Conservation (phyloP, 1,284 basidiomycete genomes). For the Ganoderma sinense region DNA sequence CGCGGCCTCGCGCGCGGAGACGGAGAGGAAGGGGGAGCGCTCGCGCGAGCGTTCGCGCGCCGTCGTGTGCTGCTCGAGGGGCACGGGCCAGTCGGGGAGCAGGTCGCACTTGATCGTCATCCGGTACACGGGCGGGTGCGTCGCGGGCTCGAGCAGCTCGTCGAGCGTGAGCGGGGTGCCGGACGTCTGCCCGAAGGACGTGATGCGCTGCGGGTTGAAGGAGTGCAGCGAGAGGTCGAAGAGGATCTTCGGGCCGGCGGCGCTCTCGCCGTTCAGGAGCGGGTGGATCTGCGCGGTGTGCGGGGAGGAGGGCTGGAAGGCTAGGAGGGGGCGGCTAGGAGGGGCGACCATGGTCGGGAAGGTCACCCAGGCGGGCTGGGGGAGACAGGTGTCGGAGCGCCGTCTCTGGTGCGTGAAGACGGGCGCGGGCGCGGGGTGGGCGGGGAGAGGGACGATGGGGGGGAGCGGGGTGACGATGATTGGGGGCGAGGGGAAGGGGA, state of each 20-base stretch:
- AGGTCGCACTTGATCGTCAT: conserved; percentile 65
- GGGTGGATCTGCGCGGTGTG: conserved; percentile 51
- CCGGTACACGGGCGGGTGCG: conserved; percentile 60
- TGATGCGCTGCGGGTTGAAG: conserved; percentile 52
- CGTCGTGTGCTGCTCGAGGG: conserved; percentile 47
- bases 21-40: conserved; percentile 36
- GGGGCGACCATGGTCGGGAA: conserved; percentile 35
- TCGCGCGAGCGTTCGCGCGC: conserved; percentile 37
- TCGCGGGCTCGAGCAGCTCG: conserved; percentile 58
- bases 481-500: conserved; percentile 40
- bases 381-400: conserved; percentile 39
- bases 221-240: conserved; percentile 61
- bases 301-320: conserved; percentile 31
- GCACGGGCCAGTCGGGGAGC: conserved; percentile 69
- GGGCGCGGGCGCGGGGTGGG: conserved; percentile 21
- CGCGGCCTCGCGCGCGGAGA: conserved; percentile 24
- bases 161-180: conserved; percentile 46
- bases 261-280: conserved; percentile 62
- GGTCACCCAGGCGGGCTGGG: conserved; percentile 36
- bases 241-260: conserved; percentile 47
- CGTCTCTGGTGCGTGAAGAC: conserved; percentile 35
- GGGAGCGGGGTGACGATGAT: conserved; percentile 37
- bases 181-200: conserved; percentile 46
- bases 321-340: no score
- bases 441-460: conserved; percentile 28